Conservation (phyloP, 495 filamentous ascomycete genomes). For the Aspergillus homomorphus region DNA sequence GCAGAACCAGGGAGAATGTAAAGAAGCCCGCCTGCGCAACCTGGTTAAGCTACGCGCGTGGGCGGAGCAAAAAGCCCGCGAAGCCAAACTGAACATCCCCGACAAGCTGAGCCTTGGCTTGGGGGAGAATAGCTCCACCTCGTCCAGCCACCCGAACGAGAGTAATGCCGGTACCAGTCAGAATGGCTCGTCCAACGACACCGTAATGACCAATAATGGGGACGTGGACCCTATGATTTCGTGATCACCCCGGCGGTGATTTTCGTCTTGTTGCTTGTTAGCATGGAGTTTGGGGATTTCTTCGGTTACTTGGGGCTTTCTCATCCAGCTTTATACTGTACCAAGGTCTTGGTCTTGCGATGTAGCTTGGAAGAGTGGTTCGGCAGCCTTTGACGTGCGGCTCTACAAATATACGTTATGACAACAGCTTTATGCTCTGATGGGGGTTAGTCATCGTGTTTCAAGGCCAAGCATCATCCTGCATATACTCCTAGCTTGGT, state of each 20-base stretch:
- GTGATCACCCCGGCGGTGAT: conserved; percentile 9
- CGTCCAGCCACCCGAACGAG: conserved; percentile 30
- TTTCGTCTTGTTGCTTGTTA: neutral
- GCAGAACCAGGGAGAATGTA: conserved; percentile 61
- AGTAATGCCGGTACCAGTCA: conserved; percentile 15
- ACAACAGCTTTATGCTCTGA: too few relatives aligned
- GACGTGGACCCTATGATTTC: conserved; percentile 62
- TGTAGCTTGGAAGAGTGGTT: too few relatives aligned
- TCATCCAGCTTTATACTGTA: too few relatives aligned
- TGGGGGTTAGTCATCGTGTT: too few relatives aligned
- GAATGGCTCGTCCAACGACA: conserved; percentile 37
- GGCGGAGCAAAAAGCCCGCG: conserved; percentile 74
- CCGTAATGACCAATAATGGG: conserved; percentile 44
- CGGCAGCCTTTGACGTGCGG: too few relatives aligned
- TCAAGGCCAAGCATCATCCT: too few relatives aligned
- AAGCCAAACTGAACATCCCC: conserved; percentile 72
- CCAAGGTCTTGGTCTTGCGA: too few relatives aligned
- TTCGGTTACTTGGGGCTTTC: too few relatives aligned
- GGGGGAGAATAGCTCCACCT: conserved; percentile 32
- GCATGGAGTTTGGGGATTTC: neutral
- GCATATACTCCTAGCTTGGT: too few relatives aligned
- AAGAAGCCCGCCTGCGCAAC: conserved; percentile 75
- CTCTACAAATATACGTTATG: too few relatives aligned
- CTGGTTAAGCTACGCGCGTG: conserved; percentile 80
- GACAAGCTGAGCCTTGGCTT: conserved; percentile 70